phyloP scores from a whole-genome alignment of 169 alveolate genomes.

The Plasmodium vinckei region DNA sequence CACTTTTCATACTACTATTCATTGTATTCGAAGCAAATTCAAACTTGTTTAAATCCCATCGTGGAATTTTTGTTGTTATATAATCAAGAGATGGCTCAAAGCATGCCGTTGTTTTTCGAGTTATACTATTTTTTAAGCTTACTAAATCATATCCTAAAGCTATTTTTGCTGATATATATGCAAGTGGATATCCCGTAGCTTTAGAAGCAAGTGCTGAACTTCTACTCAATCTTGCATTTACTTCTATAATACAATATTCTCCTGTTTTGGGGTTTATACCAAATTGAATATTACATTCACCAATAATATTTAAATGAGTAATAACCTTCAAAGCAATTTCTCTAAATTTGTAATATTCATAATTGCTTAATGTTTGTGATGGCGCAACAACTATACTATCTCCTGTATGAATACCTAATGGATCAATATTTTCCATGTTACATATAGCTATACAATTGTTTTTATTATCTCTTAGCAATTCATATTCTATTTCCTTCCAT shows the following conservation, averaged over 20 bases:
- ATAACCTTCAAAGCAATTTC: slow-evolving; percentile 89
- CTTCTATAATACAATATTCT: slow-evolving; percentile 91
- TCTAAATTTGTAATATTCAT: slow-evolving; percentile 88
- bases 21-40: slow-evolving; percentile 85
- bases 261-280: slow-evolving; percentile 90
- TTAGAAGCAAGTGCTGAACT: slow-evolving; percentile 92
- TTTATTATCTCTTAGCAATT: slow-evolving; percentile 89
- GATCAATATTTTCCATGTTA: slow-evolving; percentile 93
- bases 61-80: slow-evolving; percentile 89
- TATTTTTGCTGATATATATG: slow-evolving; percentile 92
- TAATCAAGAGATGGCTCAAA: slow-evolving; percentile 93
- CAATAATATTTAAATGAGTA: slow-evolving; percentile 90
- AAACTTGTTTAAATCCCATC: slow-evolving; percentile 92
- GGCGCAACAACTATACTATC: slow-evolving; percentile 94
- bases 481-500: slow-evolving; percentile 93
- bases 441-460: slow-evolving; percentile 92
- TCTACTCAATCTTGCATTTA: slow-evolving; percentile 92
- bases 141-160: slow-evolving; percentile 90
- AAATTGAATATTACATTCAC: slow-evolving; percentile 93
- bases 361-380: slow-evolving; percentile 90
- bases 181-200: slow-evolving; percentile 94
- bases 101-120: slow-evolving; percentile 92
- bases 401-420: slow-evolving; percentile 94
- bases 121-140: slow-evolving; percentile 86
- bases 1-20: slow-evolving; percentile 92